phyloP scores from a whole-genome alignment of 2,329 filamentous ascomycete species.

The Alternaria burnsii region DNA sequence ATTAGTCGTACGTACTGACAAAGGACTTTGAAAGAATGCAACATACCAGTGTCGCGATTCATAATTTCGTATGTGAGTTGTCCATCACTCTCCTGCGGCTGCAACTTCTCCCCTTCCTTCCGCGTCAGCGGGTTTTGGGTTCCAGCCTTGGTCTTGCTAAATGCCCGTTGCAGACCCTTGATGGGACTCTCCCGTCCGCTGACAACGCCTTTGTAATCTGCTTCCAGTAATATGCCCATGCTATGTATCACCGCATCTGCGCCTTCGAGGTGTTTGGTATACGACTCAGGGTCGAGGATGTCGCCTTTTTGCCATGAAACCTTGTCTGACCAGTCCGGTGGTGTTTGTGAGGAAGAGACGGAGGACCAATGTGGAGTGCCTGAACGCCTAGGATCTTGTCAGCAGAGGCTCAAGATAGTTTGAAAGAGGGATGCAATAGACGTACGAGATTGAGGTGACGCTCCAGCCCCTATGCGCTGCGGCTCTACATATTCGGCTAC shows the following conservation, averaged over 20 bases:
- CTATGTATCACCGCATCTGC: conserved; percentile 90
- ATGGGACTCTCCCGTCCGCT: conserved; percentile 85
- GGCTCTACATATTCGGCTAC: conserved; percentile 86
- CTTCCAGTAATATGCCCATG: conserved; percentile 95
- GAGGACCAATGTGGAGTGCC: conserved; percentile 86
- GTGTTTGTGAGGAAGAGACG: conserved; percentile 73
- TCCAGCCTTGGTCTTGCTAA: conserved; percentile 69
- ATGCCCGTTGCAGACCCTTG: conserved; percentile 78
- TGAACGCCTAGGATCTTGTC: conserved; percentile 71
- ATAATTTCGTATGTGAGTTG: conserved; percentile 96
- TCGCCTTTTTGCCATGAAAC: conserved; percentile 91
- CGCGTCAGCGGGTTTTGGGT: conserved; percentile 75
- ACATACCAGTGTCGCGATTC: conserved; percentile 79
- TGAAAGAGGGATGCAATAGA: background rate
- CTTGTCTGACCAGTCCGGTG: conserved; percentile 81
- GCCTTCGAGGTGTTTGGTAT: conserved; percentile 76
- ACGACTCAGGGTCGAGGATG: conserved; percentile 82
- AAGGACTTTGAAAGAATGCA: conserved; percentile 3
- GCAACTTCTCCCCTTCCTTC: conserved; percentile 65
- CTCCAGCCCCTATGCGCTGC: conserved; percentile 88
- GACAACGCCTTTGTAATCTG: conserved; percentile 94
- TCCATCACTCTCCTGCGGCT: conserved; percentile 71
- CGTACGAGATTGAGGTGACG: conserved; percentile 88
- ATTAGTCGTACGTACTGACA: background rate
- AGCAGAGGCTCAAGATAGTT: conserved; percentile 6